These are phyloP conservation scores for Medicago ruthenica DNA, from an alignment of 306 rosid species.

Conservation along the genomic window DNA sequence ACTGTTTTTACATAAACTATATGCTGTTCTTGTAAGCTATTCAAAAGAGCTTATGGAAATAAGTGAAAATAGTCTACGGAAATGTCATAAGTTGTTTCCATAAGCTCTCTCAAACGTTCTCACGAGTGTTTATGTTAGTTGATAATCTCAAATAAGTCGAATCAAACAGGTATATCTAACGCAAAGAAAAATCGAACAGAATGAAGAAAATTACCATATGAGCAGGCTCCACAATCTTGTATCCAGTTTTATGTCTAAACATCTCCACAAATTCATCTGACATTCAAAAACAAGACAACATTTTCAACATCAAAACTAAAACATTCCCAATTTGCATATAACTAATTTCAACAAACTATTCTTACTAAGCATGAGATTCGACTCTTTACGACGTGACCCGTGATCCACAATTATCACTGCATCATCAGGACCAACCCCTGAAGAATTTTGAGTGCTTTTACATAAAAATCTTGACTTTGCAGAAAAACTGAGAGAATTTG, in stretches of 20 bases:
- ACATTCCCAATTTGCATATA: slow-evolving; percentile 19
- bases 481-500: slow-evolving; percentile 40
- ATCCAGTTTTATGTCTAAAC: slow-evolving; percentile 80
- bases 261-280: slow-evolving; percentile 87
- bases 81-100: not conserved
- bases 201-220: slow-evolving; percentile 69
- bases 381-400: slow-evolving; percentile 90
- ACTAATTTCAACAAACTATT: not conserved
- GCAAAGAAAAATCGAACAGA: not conserved
- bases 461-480: slow-evolving; percentile 45
- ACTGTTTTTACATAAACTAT: not conserved
- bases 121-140: not conserved
- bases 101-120: not conserved
- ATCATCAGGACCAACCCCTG: slow-evolving; percentile 59
- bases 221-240: slow-evolving; percentile 87
- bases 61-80: not conserved
- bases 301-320: slow-evolving; percentile 22
- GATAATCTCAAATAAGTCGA: not conserved
- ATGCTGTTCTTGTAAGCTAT: not conserved
- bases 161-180: not conserved
- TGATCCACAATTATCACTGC: slow-evolving; percentile 90
- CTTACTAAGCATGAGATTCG: slow-evolving; percentile 91
- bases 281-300: slow-evolving; percentile 38
- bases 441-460: slow-evolving; percentile 42
- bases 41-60: not conserved